Conservation (phyloP, 805 yeast species). For the Suhomyces tanzawaensis region DNA sequence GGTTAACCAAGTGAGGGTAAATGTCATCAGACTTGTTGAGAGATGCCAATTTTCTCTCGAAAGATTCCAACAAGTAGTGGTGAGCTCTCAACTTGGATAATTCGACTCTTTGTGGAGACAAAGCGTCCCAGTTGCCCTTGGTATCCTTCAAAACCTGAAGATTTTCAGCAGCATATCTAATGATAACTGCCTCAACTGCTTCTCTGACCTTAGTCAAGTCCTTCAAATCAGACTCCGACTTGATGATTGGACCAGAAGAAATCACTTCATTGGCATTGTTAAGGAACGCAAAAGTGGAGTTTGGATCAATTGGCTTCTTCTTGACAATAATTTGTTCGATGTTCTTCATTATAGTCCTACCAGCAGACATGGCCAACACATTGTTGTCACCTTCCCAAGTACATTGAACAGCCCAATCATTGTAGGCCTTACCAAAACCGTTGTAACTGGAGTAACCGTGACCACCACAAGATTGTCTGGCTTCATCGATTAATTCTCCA, state of each 20-base stretch:
- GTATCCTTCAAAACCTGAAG: conserved; percentile 24
- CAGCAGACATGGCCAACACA: conserved; percentile 78
- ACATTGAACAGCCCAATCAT: conserved; percentile 96
- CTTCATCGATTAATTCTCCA: conserved; percentile 77
- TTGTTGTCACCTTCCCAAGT: conserved; percentile 99
- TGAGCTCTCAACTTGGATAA: conserved; percentile 45
- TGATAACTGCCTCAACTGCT: conserved; percentile 37
- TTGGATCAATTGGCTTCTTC: conserved; percentile 23
- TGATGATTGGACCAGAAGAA: conserved; percentile 13
- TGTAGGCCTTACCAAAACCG: conserved; percentile 84
- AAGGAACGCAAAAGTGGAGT: conserved; percentile 31
- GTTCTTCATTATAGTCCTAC: conserved; percentile 67
- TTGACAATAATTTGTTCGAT: conserved; percentile 33
- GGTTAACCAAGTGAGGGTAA: conserved; percentile 23
- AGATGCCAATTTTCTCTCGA: conserved; percentile 18
- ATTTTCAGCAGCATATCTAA: conserved; percentile 32
- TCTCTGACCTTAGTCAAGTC: conserved; percentile 14
- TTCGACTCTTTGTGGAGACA: conserved; percentile 36
- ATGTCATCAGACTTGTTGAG: conserved; percentile 18
- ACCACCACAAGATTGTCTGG: conserved; percentile 94
- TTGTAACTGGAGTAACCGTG: conserved; percentile 94
- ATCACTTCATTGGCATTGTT: conserved; percentile 18
- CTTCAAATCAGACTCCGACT: conserved; percentile 13
- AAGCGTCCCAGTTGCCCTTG: conserved; percentile 32
- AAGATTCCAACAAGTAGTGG: conserved; percentile 34